These are phyloP conservation scores for Penicillium soppii DNA, from an alignment of 495 filamentous ascomycete species.

Conservation along the genomic window DNA sequence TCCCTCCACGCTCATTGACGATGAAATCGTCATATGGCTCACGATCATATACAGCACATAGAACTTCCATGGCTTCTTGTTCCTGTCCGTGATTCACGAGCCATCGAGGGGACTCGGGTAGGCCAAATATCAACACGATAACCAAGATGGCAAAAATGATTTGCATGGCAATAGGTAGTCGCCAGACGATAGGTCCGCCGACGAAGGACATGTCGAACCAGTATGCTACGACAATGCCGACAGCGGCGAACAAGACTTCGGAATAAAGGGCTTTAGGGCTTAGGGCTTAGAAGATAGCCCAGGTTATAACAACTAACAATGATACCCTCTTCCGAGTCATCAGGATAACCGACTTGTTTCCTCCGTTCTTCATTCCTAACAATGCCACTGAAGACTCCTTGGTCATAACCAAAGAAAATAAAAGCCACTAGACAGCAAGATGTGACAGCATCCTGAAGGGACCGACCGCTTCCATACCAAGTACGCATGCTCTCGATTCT, in stretches of 20 bases:
- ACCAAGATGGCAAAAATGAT: constrained; percentile 42
- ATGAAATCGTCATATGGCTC: constrained; percentile 42
- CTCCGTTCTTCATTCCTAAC: constrained; percentile 49
- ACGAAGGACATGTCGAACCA: constrained; percentile 50
- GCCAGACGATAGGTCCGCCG: constrained; percentile 42
- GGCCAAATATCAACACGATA: constrained; percentile 36
- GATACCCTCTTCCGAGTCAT: constrained; percentile 42
- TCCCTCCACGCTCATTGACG: constrained; percentile 43
- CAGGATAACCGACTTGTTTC: constrained; percentile 40
- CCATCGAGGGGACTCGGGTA: constrained; percentile 48
- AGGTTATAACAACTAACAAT: constrained; percentile 53
- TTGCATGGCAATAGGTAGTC: constrained; percentile 48
- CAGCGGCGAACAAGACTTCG: constrained; percentile 43
- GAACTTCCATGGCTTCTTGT: constrained; percentile 50
- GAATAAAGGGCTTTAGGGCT: constrained; percentile 14
- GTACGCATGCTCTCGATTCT: constrained; percentile 9
- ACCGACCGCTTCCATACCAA: constrained; percentile 16
- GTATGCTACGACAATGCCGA: constrained; percentile 45
- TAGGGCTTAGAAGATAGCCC: constrained; percentile 34
- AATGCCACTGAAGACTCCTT: constrained; percentile 54
- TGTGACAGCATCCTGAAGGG: constrained; percentile 13
- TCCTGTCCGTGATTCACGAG: constrained; percentile 44
- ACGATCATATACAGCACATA: constrained; percentile 49
- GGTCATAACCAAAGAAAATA: constrained; percentile 47
- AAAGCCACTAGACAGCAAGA: constrained; percentile 15